Evolutionary conservation across 192 early-diverging fungal genomes (phyloP).

Genomic region (Entrophospora sp.): DNA sequence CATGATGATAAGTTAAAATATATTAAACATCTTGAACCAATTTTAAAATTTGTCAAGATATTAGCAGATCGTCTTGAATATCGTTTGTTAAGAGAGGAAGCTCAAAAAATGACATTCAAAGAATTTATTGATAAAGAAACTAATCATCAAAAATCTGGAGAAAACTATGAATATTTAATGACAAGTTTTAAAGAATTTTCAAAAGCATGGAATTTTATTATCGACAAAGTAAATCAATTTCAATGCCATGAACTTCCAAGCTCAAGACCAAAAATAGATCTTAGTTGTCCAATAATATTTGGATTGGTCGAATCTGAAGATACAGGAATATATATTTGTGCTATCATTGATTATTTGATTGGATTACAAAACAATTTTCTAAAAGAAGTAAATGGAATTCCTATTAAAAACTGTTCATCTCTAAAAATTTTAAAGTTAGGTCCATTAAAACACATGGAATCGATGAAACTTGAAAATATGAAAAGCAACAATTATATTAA

Average conservation of each 20-base stretch:
- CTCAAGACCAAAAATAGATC: background rate
- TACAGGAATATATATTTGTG: conserved; percentile 1
- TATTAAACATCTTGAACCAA: conserved; percentile 2
- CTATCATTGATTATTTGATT: conserved; percentile 7
- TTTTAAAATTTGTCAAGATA: conserved; percentile 18
- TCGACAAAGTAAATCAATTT: background rate
- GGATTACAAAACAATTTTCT: conserved; percentile 19
- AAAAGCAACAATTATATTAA: background rate
- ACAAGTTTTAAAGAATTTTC: background rate
- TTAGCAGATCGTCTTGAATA: conserved; percentile 9
- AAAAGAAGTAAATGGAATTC: conserved; percentile 2
- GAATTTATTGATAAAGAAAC: conserved; percentile 17
- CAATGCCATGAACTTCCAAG: conserved; percentile 7
- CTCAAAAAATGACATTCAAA: conserved; percentile 7
- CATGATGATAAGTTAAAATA: background rate
- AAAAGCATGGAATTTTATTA: conserved; percentile 16
- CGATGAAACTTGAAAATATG: background rate
- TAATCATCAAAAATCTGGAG: background rate
- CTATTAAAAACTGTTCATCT: background rate
- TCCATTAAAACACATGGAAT: background rate
- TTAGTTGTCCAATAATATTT: background rate
- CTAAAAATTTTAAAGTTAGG: conserved; percentile 15
- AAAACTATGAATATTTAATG: background rate
- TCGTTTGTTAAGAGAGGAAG: conserved; percentile 13
- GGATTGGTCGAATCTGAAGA: conserved; percentile 13